Percentiles rank a stretch among this genome's conserved stretches.
Evolutionary conservation across 2,329 filamentous ascomycete genomes (phyloP).

Genomic region (Aspergillus melleus): DNA sequence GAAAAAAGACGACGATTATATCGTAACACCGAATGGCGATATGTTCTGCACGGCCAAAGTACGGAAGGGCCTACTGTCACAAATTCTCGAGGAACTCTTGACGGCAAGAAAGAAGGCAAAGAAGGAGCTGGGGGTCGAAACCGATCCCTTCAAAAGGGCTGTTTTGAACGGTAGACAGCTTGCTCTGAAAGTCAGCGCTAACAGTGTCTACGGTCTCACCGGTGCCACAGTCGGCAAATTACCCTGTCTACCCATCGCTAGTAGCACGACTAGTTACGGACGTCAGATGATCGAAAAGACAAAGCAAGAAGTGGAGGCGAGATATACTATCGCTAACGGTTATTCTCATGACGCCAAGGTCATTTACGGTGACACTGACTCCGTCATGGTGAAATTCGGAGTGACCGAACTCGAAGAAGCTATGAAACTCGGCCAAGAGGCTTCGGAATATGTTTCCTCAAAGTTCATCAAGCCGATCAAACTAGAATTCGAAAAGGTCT

Average conservation of each 20-base stretch:
- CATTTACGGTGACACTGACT: slow-evolving; percentile 98
- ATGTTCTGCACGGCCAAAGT: slow-evolving; percentile 86
- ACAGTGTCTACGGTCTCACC: slow-evolving; percentile 96
- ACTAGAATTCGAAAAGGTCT: slow-evolving; percentile 98
- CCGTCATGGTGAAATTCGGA: slow-evolving; percentile 99
- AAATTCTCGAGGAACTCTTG: slow-evolving; percentile 93
- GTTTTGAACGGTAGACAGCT: slow-evolving; percentile 96
- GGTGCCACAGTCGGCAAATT: slow-evolving; percentile 95
- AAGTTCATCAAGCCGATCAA: slow-evolving; percentile 98
- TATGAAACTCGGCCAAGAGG: slow-evolving; percentile 95
- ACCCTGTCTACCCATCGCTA: slow-evolving; percentile 91
- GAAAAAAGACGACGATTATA: slow-evolving; percentile 90
- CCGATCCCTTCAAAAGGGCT: slow-evolving; percentile 95
- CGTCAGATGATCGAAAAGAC: slow-evolving; percentile 99
- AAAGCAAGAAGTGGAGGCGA: slow-evolving; percentile 88
- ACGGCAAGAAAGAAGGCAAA: slow-evolving; percentile 93
- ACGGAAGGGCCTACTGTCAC: slow-evolving; percentile 85
- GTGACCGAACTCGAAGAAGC: slow-evolving; percentile 81
- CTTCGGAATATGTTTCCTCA: slow-evolving; percentile 79
- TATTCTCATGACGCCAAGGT: slow-evolving; percentile 94
- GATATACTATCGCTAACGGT: slow-evolving; percentile 89
- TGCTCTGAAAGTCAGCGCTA: slow-evolving; percentile 93
- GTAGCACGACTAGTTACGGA: slow-evolving; percentile 94
- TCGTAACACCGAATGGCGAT: slow-evolving; percentile 91
- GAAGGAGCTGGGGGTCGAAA: slow-evolving; percentile 82